phyloP scores from a whole-genome alignment of 2,329 filamentous ascomycete species.

The Xylariaceae sp. region DNA sequence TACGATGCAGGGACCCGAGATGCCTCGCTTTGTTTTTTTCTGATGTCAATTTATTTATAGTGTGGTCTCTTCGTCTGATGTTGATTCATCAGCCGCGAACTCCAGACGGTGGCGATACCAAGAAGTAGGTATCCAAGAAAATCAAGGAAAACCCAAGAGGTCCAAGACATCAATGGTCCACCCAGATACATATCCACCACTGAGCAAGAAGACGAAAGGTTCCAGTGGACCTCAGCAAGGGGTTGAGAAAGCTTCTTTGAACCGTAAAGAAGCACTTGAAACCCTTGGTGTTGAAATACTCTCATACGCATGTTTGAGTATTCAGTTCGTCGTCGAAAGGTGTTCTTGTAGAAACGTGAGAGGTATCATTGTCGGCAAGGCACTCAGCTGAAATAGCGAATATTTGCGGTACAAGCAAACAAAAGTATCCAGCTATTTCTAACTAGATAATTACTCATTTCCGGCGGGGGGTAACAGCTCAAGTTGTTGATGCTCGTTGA shows the following conservation, averaged over 20 bases:
- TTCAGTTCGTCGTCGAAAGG: too few species aligned
- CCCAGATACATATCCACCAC: background rate
- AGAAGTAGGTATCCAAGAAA: background rate
- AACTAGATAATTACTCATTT: too few species aligned
- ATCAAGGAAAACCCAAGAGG: conserved; percentile 3
- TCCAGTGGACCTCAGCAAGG: background rate
- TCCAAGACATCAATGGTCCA: background rate
- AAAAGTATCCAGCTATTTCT: too few species aligned
- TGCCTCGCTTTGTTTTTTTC: background rate
- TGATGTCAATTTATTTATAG: background rate
- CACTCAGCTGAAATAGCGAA: too few species aligned
- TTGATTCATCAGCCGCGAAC: background rate
- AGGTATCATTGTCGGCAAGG: too few species aligned
- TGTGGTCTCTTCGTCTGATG: background rate
- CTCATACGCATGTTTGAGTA: background rate
- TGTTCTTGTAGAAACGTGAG: too few species aligned
- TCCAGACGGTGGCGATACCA: background rate
- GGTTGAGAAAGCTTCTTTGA: background rate
- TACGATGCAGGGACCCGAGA: background rate
- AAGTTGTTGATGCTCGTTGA: too few species aligned
- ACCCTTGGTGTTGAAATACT: background rate
- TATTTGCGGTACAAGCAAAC: too few species aligned
- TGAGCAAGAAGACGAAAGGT: too few species aligned
- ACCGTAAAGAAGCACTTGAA: background rate
- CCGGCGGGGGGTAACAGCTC: too few species aligned